Percentiles rank a stretch among this genome's conserved stretches.
Conservation (phyloP, 225 moss, liverwort and hornwort genomes). For the Takakia lepidozioides region DNA sequence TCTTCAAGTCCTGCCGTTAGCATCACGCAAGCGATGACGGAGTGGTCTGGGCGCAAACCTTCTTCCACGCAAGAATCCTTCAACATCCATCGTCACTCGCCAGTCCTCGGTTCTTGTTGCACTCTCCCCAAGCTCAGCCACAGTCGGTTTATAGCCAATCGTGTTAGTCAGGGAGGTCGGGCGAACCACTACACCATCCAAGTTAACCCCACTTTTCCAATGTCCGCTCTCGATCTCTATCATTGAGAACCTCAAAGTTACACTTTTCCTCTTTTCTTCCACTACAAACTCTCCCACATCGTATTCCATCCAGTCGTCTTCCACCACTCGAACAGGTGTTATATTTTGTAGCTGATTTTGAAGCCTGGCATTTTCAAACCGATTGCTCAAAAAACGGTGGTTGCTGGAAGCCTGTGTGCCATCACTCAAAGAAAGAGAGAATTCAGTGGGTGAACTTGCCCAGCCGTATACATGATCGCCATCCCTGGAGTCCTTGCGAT, state of each 20-base stretch:
- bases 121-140: constrained; percentile 1
- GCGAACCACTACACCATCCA: constrained; percentile 6
- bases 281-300: constrained; percentile 3
- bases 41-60: too few relatives aligned
- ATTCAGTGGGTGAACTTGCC: constrained; percentile 1
- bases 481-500: too few relatives aligned
- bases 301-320: constrained; percentile 4
- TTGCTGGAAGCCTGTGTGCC: constrained; percentile 1
- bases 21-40: too few relatives aligned
- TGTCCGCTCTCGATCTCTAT: constrained; percentile 4
- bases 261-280: not conserved
- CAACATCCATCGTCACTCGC: too few relatives aligned
- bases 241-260: constrained; percentile 1
- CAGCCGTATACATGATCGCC: constrained; percentile 3
- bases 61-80: too few relatives aligned
- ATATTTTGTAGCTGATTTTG: not conserved
- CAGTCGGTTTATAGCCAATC: not conserved
- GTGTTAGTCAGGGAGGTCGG: constrained; percentile 3
- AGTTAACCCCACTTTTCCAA: constrained; percentile 3
- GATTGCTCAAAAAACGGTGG: constrained; percentile 2
- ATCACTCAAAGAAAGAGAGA: not conserved
- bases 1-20: constrained; percentile 93
- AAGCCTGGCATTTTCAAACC: not conserved
- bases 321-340: not conserved
- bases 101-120: too few relatives aligned